phyloP scores from a whole-genome alignment of 2,329 filamentous ascomycete species.

The Penicillium sp. region DNA sequence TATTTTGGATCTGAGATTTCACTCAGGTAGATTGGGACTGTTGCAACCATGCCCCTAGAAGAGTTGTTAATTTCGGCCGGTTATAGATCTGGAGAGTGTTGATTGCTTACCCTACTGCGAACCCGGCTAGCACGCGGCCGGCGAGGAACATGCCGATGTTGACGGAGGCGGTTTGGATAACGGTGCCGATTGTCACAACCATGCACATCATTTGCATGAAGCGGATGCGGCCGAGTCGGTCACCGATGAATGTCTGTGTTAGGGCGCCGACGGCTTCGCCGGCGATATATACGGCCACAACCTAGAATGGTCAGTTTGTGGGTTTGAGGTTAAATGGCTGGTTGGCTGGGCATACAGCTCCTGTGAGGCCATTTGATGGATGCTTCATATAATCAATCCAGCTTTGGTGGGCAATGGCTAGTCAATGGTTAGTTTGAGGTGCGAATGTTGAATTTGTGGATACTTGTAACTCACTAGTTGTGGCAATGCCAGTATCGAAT shows the following conservation, averaged over 20 bases:
- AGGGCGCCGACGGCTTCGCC: slow-evolving; percentile 58
- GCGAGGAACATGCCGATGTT: slow-evolving; percentile 57
- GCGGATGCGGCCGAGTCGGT: slow-evolving; percentile 53
- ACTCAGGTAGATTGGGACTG: slow-evolving; percentile 56
- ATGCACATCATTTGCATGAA: slow-evolving; percentile 57
- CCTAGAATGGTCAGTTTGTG: slow-evolving; percentile 28
- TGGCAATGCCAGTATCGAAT: slow-evolving; percentile 61
- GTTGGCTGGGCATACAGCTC: slow-evolving; percentile 43
- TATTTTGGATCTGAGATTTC: slow-evolving; percentile 52
- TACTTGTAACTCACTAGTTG: slow-evolving; percentile 48
- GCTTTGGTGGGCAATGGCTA: slow-evolving; percentile 58
- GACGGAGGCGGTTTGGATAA: slow-evolving; percentile 54
- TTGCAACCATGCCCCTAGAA: slow-evolving; percentile 48
- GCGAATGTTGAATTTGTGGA: no score
- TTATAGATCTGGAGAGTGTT: not conserved
- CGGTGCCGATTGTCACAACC: slow-evolving; percentile 54
- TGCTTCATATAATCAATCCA: slow-evolving; percentile 60
- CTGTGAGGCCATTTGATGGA: slow-evolving; percentile 55
- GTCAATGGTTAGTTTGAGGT: not conserved
- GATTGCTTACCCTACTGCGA: slow-evolving; percentile 45
- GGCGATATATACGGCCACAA: slow-evolving; percentile 59
- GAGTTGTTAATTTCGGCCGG: not conserved
- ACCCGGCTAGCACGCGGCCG: slow-evolving; percentile 49
- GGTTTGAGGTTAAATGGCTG: not conserved
- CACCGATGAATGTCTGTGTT: slow-evolving; percentile 53